These are phyloP conservation scores for Camellia oleifera DNA, from an alignment of 179 eudicot genomes.

Conservation along the genomic window DNA sequence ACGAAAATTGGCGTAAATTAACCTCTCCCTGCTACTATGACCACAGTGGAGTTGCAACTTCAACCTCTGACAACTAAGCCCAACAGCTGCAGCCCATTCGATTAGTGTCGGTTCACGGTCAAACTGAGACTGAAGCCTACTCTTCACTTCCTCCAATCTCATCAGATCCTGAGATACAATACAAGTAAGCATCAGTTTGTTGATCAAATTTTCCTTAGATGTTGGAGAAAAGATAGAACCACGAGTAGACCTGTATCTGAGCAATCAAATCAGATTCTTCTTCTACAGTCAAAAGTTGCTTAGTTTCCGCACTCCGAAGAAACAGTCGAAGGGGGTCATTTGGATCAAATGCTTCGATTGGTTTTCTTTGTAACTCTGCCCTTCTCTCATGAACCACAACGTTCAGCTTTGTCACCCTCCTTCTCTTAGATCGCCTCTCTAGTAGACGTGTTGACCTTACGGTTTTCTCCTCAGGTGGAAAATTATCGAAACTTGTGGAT, in stretches of 20 bases:
- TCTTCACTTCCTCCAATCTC: constrained; percentile 58
- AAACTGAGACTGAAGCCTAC: constrained; percentile 58
- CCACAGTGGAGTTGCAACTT: constrained; percentile 51
- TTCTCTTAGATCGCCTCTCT: constrained; percentile 69
- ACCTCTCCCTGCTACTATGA: constrained; percentile 59
- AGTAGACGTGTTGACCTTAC: constrained; percentile 76
- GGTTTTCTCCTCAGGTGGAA: constrained; percentile 34
- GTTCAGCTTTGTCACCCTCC: constrained; percentile 44
- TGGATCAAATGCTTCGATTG: constrained; percentile 41
- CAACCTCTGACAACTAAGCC: constrained; percentile 54
- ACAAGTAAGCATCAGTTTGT: not conserved
- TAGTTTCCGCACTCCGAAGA: constrained; percentile 64
- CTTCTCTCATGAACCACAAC: constrained; percentile 36
- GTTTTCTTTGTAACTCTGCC: constrained; percentile 32
- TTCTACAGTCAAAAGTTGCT: constrained; percentile 60
- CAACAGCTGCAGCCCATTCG: constrained; percentile 90
- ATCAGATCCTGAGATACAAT: constrained; percentile 52
- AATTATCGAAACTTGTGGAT: constrained; percentile 20
- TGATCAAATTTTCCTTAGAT: not conserved
- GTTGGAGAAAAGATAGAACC: not conserved
- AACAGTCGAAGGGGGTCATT: constrained; percentile 74
- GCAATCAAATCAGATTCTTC: constrained; percentile 64
- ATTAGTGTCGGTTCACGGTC: constrained; percentile 75
- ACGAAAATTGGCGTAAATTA: constrained; percentile 76
- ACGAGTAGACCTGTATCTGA: constrained; percentile 62